Base-by-base conservation (phyloP, 768 basidiomycete genomes). In the Leccinum subgranulosum region DNA sequence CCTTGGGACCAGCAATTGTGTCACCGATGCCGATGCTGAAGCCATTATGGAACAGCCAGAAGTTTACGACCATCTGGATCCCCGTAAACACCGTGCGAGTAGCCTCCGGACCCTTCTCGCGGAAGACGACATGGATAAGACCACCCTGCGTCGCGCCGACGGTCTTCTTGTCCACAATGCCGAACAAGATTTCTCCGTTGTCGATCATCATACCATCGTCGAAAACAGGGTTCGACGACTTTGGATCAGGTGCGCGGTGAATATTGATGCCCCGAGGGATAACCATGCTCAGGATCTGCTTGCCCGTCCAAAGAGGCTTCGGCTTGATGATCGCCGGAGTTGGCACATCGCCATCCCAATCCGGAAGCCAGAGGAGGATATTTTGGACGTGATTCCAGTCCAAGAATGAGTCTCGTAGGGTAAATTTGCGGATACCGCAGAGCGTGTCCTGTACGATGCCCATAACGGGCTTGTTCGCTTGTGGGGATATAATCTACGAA, bases 401-500 rank as follows among this genome's bases (percentile, higher is more conserved):
- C 69, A 97, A 76, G 77, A 98, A 98, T 17, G 87, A 85, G 69
- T 98, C 97, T 25, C 95, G 92, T 6, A 98, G 78, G 0, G 97
- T 98, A 70, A 98, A 94, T 74, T 98, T 98, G 56, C 97, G 88
- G 54, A 98, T 87, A 67, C 97, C 97, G 68, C 94, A 97, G 1
- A 99, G 86, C 1, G 97, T 98, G 69, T 99, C 97, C 73, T 99
- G 97, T 29, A 99, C 96, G 65, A 99, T 98, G 59, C 94, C 97
- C 96, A 99, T 99, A 66, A 98, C 95, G 17, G 96, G 96, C 75
- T 98, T 98, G 78, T 98, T 99, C 51, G 96, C 96, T 81, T 99
- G 97, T 0, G 97, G 97, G 7, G 96, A 98, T 62, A 99, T 94
- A 66, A 99, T 99, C 93, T 99, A 28, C 39, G 46, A 43, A 12